These are phyloP conservation scores for Geum urbanum DNA, from an alignment of 306 rosid species.

Conservation along the genomic window DNA sequence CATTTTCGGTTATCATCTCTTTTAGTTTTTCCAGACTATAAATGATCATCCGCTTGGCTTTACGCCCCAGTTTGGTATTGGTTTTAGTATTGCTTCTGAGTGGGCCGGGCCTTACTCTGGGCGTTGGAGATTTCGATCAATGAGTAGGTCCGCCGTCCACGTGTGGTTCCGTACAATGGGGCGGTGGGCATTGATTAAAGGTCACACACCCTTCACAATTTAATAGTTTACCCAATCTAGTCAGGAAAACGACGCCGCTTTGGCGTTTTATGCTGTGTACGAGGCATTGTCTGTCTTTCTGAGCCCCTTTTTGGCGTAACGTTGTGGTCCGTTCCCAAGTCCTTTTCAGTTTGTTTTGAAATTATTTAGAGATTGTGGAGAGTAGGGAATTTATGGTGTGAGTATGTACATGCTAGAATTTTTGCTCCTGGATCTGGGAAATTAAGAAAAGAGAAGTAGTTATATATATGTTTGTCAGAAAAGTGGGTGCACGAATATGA, in stretches of 20 bases:
- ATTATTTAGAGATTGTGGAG: neutral
- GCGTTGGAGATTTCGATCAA: too few relatives aligned
- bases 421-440: neutral
- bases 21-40: neutral
- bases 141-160: neutral
- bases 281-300: constrained; percentile 2
- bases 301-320: neutral
- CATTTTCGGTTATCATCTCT: too few relatives aligned
- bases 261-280: neutral
- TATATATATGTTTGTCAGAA: constrained; percentile 7
- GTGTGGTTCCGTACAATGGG: constrained; percentile 11
- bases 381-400: neutral
- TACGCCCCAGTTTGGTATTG: too few relatives aligned
- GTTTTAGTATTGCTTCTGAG: too few relatives aligned
- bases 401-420: neutral
- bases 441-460: neutral
- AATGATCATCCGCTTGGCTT: neutral
- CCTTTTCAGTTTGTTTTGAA: neutral
- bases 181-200: neutral
- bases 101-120: neutral
- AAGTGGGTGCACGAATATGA: constrained; percentile 23
- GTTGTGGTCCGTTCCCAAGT: neutral
- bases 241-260: neutral
- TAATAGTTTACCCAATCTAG: neutral
- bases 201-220: neutral